Evolutionary conservation across 192 early-diverging fungal genomes (phyloP).

Genomic region (Coemansia sp.): DNA sequence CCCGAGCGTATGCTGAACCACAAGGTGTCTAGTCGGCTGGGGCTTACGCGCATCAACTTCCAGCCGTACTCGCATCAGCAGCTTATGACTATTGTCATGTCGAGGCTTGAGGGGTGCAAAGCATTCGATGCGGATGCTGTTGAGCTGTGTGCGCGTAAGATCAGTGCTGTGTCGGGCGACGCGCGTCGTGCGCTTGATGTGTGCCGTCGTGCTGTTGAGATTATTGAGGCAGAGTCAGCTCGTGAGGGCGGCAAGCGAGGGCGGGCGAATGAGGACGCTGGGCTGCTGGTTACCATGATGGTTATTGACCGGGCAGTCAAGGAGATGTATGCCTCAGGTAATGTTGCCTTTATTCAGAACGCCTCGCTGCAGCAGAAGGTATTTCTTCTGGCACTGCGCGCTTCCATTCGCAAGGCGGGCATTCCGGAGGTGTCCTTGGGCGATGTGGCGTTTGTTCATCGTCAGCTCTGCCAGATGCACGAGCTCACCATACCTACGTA

Average conservation of each 20-base stretch:
- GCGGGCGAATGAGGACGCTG: background rate
- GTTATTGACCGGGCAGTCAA: conserved; percentile 77
- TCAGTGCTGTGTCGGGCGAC: conserved; percentile 94
- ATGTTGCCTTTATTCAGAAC: conserved; percentile 67
- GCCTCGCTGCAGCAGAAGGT: conserved; percentile 83
- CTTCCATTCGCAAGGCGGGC: conserved; percentile 63
- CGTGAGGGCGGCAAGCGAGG: background rate
- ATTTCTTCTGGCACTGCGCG: conserved; percentile 73
- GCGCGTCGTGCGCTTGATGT: conserved; percentile 94
- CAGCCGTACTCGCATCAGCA: conserved; percentile 86
- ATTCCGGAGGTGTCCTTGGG: conserved; percentile 71
- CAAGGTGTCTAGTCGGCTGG: conserved; percentile 87
- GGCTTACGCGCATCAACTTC: conserved; percentile 88
- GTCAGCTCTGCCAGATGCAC: conserved; percentile 67
- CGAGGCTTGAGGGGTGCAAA: conserved; percentile 69
- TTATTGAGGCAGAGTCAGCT: conserved; percentile 57
- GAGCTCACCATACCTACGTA: conserved; percentile 59
- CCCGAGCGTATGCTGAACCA: conserved; percentile 88
- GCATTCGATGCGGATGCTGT: conserved; percentile 81
- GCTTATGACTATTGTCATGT: conserved; percentile 80
- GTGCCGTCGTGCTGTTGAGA: conserved; percentile 75
- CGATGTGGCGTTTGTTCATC: conserved; percentile 66
- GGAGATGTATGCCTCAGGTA: conserved; percentile 83
- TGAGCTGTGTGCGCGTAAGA: conserved; percentile 92
- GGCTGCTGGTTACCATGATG: conserved; percentile 56